Evolutionary conservation across 352 stramenopile genomes (phyloP), one percentile per base, ranked within the genome.

Genomic region (Aphanomyces euteiches): DNA sequence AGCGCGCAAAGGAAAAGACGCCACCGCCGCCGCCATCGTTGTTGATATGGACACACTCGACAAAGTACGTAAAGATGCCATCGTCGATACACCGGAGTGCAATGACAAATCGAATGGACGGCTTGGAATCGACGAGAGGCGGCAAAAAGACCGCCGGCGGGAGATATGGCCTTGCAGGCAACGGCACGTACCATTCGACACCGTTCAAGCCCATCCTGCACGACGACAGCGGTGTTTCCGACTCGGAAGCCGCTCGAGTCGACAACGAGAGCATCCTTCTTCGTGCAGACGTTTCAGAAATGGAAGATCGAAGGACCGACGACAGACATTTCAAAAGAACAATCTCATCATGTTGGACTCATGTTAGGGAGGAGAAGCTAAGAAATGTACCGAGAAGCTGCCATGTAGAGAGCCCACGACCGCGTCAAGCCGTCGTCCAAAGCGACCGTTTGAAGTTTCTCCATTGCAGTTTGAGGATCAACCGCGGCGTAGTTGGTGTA

Each of bases 371-470:
- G 28, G 28, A 28, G 28, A 28, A 28, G 28, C 28, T 28, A 28
- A 28, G 28, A 28, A 28, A 28, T 41, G 54, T 61, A 61, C 28
- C 54, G 54, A 15, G 59, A 67, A 12, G 59, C 59, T 7, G 59
- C 59, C 59, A 70, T 63, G 77, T 93, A 93, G 17, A 93, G 72
- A 17, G 86, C 86, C 86, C 86, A 93, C 19, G 86, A 90, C n/a
- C 78, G 83, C 21, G 86, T 88, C 54, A 93, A 82, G 0, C 86
- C 86, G 66, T 92, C 78, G 75, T 90, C 85, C 74, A 93, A 80
- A 5, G 75, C 66, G 50, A 75, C 79, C 17, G 83, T 74, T 72
- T 87, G 78, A 57, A 93, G 83, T 66, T 85, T 79, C 1, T 71
- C 47, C n/a, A 91, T 57, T 0, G 84, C 78, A 3, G 63, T 54